phyloP scores from a whole-genome alignment of 495 filamentous ascomycete species.

The Letharia columbiana region DNA sequence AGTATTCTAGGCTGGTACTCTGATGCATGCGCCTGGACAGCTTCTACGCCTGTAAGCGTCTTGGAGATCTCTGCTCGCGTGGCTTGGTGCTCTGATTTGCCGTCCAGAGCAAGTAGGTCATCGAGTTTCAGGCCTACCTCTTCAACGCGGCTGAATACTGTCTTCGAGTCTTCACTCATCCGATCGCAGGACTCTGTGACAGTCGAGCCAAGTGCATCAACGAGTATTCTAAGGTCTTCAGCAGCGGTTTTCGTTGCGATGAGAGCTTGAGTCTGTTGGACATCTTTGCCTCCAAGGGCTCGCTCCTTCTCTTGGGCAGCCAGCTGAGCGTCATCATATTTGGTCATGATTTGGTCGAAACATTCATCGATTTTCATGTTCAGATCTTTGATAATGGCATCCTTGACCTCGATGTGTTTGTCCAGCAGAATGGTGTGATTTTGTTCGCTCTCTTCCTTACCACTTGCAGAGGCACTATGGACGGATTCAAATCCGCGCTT shows the following conservation, averaged over 20 bases:
- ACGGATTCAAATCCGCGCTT: conserved; percentile 74
- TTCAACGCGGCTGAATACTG: conserved; percentile 69
- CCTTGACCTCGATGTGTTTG: conserved; percentile 54
- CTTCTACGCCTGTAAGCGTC: conserved; percentile 59
- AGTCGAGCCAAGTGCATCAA: conserved; percentile 74
- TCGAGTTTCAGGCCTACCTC: conserved; percentile 69
- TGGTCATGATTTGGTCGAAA: conserved; percentile 65
- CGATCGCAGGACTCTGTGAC: conserved; percentile 79
- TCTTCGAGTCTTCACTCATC: conserved; percentile 73
- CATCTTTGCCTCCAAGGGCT: conserved; percentile 55
- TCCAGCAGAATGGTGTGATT: conserved; percentile 62
- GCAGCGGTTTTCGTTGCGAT: conserved; percentile 65
- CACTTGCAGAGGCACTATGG: conserved; percentile 56
- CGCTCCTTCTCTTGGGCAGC: conserved; percentile 60
- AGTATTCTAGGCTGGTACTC: conserved; percentile 82
- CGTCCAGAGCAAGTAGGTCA: conserved; percentile 56
- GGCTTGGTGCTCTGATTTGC: conserved; percentile 65
- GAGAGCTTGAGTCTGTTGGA: conserved; percentile 58
- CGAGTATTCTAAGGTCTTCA: conserved; percentile 74
- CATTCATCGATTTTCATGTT: conserved; percentile 66
- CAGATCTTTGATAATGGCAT: conserved; percentile 48
- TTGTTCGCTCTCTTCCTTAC: conserved; percentile 68
- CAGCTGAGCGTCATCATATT: conserved; percentile 73
- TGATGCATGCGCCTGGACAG: conserved; percentile 61
- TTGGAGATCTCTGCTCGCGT: conserved; percentile 69